Evolutionary conservation across 495 filamentous ascomycete species (phyloP), one percentile per base, ranked within the genome.

Genomic region (Penicillium silybi): DNA sequence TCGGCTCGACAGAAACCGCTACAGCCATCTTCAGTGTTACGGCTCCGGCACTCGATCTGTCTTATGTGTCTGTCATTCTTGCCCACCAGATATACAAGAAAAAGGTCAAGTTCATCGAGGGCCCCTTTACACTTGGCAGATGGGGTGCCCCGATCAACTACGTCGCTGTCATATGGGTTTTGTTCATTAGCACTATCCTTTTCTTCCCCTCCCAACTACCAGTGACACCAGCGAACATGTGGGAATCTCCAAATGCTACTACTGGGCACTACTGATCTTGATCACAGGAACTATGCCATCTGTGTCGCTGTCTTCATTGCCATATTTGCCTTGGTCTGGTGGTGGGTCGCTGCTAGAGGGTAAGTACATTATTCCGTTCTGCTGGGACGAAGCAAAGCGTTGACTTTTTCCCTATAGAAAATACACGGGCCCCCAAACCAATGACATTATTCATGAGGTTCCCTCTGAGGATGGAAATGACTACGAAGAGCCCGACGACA

Each of bases 1-100:
- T 88, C 35, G 85, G 84, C 13, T 78, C 72, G 17, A 82, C 80
- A n/a, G 65, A 84, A 57, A 87, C 85, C 1, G 85, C 85, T 27
- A 72, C 83, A 5, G 80, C 83, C 9, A 86, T 89, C 51, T 89
- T 88, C 72, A 85, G 77, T 64, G 78, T 88, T 61, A 87, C 84
- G 6, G 85, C 85, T 0, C 85, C 85, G 0, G 84, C 83, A 5
- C 72, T 89, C 4, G 85, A 89, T 61, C 59, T 86, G 22, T 85
- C 80, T 19, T 89, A 89, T 58, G 74, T 85, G 11, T 79, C 84
- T 17, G 85, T 89, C 16, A 85, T 89, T 26, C 65, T 87, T 44
- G 83, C 83, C 4, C 82, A 84, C 41, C 75, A 78, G 44, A 59
- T 82, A 10, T 87, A 87, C 68, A 74, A 75, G 32, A 53, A 76